Conservation (phyloP, 1,139 yeast species). For the Magnusiomyces suaveolens region DNA sequence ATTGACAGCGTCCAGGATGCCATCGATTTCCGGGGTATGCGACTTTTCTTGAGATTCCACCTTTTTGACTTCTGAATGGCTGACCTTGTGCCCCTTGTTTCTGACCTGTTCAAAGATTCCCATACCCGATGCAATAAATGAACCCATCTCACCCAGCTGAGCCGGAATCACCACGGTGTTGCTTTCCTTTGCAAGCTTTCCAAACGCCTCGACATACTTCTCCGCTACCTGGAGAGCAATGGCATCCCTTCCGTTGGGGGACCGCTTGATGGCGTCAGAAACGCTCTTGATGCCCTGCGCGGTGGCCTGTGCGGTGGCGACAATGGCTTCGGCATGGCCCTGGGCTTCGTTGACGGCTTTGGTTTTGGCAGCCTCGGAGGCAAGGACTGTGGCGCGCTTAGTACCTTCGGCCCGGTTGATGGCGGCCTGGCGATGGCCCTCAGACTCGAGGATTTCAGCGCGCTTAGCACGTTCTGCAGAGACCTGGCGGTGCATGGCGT, state of each 20-base stretch:
- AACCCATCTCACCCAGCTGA: slow-evolving; percentile 63
- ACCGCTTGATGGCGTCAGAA: slow-evolving; percentile 56
- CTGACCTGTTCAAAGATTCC: slow-evolving; percentile 54
- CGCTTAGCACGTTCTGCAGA: slow-evolving; percentile 78
- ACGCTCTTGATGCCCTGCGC: slow-evolving; percentile 59
- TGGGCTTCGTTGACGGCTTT: slow-evolving; percentile 55
- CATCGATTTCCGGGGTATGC: neutral
- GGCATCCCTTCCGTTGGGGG: slow-evolving; percentile 68
- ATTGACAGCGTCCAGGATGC: slow-evolving; percentile 1
- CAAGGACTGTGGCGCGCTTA: slow-evolving; percentile 56
- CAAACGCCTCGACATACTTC: slow-evolving; percentile 72
- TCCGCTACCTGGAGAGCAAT: slow-evolving; percentile 74
- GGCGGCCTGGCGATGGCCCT: slow-evolving; percentile 69
- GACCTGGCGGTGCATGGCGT: slow-evolving; percentile 86
- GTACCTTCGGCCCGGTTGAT: slow-evolving; percentile 81
- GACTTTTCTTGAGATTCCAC: neutral
- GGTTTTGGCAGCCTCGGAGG: slow-evolving; percentile 58
- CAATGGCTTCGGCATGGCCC: slow-evolving; percentile 63
- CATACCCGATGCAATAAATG: slow-evolving; percentile 68
- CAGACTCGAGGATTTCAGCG: slow-evolving; percentile 79
- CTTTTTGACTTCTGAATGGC: neutral
- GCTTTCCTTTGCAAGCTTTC: slow-evolving; percentile 71
- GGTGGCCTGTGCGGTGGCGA: slow-evolving; percentile 64
- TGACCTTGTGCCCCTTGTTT: neutral
- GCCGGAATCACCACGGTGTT: slow-evolving; percentile 73